Evolutionary conservation across 306 rosid genomes (phyloP).

Genomic region (Coriaria nepalensis): DNA sequence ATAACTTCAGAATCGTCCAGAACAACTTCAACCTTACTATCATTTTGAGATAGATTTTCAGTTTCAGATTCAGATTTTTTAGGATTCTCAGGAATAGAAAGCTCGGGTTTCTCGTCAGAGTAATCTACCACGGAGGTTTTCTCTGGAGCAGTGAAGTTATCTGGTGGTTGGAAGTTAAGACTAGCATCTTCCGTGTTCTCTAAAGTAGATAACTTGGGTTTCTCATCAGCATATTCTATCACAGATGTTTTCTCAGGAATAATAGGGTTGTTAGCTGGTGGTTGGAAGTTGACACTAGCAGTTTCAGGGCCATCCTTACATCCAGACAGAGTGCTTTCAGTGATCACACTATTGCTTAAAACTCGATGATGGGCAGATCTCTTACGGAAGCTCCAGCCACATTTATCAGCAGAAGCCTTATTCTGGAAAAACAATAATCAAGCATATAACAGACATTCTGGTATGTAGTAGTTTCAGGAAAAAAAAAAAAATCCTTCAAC

Average conservation of each 20-base stretch:
- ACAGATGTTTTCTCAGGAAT: constrained; percentile 42
- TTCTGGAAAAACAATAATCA: constrained; percentile 22
- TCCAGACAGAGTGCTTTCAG: constrained; percentile 40
- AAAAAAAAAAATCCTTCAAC: constrained; percentile 1
- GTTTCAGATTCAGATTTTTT: constrained; percentile 24
- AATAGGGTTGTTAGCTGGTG: constrained; percentile 21
- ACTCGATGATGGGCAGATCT: constrained; percentile 75
- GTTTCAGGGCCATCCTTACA: constrained; percentile 59
- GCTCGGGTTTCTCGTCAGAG: constrained; percentile 42
- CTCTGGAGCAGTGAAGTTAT: constrained; percentile 38
- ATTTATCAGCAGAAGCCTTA: constrained; percentile 62
- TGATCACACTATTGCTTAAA: constrained; percentile 67
- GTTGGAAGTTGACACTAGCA: constrained; percentile 25
- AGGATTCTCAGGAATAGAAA: constrained; percentile 22
- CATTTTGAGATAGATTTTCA: constrained; percentile 20
- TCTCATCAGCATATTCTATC: constrained; percentile 36
- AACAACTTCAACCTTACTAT: constrained; percentile 27
- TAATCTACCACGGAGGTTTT: constrained; percentile 32
- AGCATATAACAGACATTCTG: constrained; percentile 1
- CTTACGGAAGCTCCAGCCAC: constrained; percentile 95
- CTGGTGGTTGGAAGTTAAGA: constrained; percentile 27
- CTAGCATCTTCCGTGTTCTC: constrained; percentile 23
- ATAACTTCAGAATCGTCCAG: constrained; percentile 44
- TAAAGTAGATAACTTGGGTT: constrained; percentile 28
- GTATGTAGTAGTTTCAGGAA: not conserved